Evolutionary conservation across 257 asterid genomes (phyloP).

Genomic region (Mentha longifolia): DNA sequence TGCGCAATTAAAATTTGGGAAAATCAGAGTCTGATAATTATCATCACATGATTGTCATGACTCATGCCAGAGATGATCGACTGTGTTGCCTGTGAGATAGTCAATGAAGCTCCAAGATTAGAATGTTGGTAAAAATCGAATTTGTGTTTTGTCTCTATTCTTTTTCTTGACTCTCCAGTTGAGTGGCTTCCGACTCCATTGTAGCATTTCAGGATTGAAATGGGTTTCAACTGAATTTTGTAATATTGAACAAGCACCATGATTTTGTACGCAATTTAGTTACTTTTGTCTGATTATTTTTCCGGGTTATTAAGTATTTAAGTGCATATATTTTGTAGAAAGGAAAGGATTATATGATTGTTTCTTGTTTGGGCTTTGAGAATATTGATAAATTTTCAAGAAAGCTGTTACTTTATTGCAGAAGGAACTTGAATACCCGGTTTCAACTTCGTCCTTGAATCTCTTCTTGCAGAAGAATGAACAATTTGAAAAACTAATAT

Average conservation of each 20-base stretch:
- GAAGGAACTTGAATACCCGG: neutral
- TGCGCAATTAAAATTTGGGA: neutral
- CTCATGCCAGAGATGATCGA: constrained; percentile 5
- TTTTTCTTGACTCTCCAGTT: neutral
- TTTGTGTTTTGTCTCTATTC: neutral
- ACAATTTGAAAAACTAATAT: neutral
- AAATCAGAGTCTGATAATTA: neutral
- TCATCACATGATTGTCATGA: neutral
- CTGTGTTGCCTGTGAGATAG: constrained; percentile 4
- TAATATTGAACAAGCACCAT: constrained; percentile 4
- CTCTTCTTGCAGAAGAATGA: neutral
- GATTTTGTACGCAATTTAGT: constrained; percentile 25
- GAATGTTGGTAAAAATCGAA: neutral
- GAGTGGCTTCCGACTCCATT: neutral
- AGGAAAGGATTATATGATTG: neutral
- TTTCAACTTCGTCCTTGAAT: neutral
- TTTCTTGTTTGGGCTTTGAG: constrained; percentile 22
- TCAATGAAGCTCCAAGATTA: neutral
- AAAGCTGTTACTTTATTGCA: neutral
- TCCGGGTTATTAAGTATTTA: neutral
- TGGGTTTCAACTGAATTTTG: constrained; percentile 2
- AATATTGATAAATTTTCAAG: neutral
- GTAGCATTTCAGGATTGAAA: constrained; percentile 4
- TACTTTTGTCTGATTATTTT: neutral
- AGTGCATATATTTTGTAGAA: constrained; percentile 27